These are phyloP conservation scores for Aquilaria sinensis DNA, from an alignment of 345 rosid species.

Conservation along the genomic window DNA sequence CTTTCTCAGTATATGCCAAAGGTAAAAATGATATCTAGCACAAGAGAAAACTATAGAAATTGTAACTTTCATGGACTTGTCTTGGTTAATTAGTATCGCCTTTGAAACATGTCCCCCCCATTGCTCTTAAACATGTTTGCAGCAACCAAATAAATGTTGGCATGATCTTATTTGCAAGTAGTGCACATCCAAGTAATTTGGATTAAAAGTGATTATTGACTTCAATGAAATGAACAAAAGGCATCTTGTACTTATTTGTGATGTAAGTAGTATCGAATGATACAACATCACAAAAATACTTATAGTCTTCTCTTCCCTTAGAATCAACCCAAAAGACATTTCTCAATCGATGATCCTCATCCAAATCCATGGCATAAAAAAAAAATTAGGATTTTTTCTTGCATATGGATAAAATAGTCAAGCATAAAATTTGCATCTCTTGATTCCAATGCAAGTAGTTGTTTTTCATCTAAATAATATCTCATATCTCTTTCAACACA, in stretches of 20 bases:
- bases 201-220: conserved; percentile 7
- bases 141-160: conserved; percentile 1
- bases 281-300: too few species aligned
- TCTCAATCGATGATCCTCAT: background rate
- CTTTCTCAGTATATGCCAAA: conserved; percentile 5
- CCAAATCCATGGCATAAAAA: too few species aligned
- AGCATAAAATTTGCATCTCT: too few species aligned
- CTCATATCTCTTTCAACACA: too few species aligned
- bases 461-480: too few species aligned
- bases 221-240: background rate
- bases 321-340: background rate
- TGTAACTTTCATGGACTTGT: background rate
- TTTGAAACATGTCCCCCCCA: background rate
- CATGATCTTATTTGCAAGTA: background rate
- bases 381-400: too few species aligned
- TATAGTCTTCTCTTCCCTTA: too few species aligned
- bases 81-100: conserved; percentile 2
- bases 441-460: too few species aligned
- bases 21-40: background rate
- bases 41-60: background rate
- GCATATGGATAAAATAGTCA: too few species aligned
- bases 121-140: conserved; percentile 6
- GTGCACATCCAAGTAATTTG: conserved; percentile 1
- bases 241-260: background rate
- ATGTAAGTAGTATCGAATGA: too few species aligned